These are phyloP conservation scores for Populus alba DNA, from an alignment of 345 rosid species.

Conservation along the genomic window DNA sequence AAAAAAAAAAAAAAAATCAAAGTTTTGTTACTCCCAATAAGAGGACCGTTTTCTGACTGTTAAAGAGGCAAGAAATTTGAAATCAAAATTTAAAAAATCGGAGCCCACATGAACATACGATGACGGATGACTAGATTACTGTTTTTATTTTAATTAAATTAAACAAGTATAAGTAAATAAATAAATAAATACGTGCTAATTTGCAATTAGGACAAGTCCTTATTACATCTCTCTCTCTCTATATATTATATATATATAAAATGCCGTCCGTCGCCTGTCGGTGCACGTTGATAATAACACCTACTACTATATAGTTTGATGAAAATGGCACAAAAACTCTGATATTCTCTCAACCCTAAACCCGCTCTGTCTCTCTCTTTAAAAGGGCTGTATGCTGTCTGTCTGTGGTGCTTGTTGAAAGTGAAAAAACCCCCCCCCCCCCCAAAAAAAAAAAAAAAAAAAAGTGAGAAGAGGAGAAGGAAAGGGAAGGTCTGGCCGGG, in stretches of 20 bases:
- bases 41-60: too few relatives aligned
- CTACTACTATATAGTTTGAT: not conserved
- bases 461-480: not conserved
- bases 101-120: too few relatives aligned
- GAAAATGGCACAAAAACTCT: not conserved
- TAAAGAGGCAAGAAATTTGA: too few relatives aligned
- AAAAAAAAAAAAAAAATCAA: too few relatives aligned
- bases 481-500: slow-evolving; percentile 34
- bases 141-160: not conserved
- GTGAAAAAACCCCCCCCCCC: not conserved
- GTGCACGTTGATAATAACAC: not conserved
- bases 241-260: not conserved
- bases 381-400: not conserved
- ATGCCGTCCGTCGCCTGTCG: not conserved
- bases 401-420: not conserved
- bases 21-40: too few relatives aligned
- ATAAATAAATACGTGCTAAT: not conserved
- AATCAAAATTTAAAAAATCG: too few relatives aligned
- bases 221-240: not conserved
- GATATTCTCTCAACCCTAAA: not conserved
- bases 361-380: not conserved
- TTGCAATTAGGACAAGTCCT: not conserved
- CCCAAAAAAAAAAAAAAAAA: not conserved
- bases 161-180: not conserved
- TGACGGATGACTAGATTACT: not conserved